A percentile compares a stretch with the other conserved stretches of the same genome.
phyloP scores from a whole-genome alignment of 78 protist genomes.

The Speleostelium caveatum region DNA sequence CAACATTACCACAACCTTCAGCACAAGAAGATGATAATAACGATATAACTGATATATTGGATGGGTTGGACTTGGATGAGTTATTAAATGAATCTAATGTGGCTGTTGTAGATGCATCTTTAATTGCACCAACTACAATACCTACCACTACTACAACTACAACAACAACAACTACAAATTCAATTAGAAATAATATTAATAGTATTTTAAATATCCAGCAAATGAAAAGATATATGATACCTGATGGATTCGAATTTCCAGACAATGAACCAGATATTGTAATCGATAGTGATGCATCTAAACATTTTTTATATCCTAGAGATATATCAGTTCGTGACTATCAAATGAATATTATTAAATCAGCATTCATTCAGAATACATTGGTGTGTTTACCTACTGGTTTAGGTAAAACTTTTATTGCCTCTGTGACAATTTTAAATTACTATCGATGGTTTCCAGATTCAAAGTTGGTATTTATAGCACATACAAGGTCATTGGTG shows the following conservation, averaged over 20 bases:
- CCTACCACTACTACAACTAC: background rate
- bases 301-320: slow-evolving; percentile 52
- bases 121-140: background rate
- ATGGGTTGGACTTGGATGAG: background rate
- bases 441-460: slow-evolving; percentile 96
- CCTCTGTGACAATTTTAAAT: slow-evolving; percentile 95
- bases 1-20: background rate
- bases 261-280: background rate
- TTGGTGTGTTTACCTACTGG: slow-evolving; percentile 97
- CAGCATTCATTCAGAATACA: slow-evolving; percentile 84
- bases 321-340: slow-evolving; percentile 82
- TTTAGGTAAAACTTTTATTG: slow-evolving; percentile 98
- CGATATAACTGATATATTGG: background rate
- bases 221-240: background rate
- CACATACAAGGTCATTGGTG: slow-evolving; percentile 96
- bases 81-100: background rate
- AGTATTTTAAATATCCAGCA: background rate
- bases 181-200: background rate
- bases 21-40: background rate
- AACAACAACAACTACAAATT: background rate
- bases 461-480: slow-evolving; percentile 94
- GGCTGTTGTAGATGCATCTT: background rate
- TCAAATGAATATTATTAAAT: slow-evolving; percentile 79
- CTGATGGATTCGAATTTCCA: slow-evolving; percentile 37
- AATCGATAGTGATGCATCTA: slow-evolving; percentile 3